Conservation (phyloP, 2,329 filamentous ascomycete genomes). For the Penicillium sclerotigenum region DNA sequence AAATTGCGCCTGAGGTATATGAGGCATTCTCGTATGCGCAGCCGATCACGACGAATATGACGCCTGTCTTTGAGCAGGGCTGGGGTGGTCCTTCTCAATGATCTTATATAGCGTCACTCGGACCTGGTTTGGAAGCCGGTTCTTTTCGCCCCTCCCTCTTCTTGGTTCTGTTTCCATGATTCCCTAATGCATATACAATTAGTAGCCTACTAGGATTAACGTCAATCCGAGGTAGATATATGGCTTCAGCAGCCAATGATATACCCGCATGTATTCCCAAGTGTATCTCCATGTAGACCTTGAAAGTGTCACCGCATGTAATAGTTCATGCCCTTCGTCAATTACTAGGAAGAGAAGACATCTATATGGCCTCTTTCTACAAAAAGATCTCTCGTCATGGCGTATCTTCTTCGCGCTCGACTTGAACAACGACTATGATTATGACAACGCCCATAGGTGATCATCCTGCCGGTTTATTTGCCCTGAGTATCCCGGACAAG, state of each 20-base stretch:
- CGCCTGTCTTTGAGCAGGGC: conserved; percentile 31
- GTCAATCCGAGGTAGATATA: background rate
- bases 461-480: too few species aligned
- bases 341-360: background rate
- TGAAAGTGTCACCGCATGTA: background rate
- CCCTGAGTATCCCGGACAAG: too few species aligned
- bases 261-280: background rate
- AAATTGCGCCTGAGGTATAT: conserved; percentile 45
- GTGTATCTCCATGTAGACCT: background rate
- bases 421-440: background rate
- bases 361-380: background rate
- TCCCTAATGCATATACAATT: background rate
- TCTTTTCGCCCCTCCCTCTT: background rate
- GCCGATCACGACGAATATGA: conserved; percentile 44
- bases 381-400: too few species aligned
- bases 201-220: background rate
- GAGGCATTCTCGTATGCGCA: conserved; percentile 46
- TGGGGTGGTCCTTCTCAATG: conserved; percentile 21
- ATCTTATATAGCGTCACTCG: background rate
- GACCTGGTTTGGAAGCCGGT: background rate
- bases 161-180: background rate
- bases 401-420: background rate
- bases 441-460: background rate
- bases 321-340: background rate
- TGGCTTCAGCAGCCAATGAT: background rate